Percentiles rank a stretch among this genome's conserved stretches.
Evolutionary conservation across 2,329 filamentous ascomycete genomes (phyloP).

Genomic region (Arthroderma sp.): DNA sequence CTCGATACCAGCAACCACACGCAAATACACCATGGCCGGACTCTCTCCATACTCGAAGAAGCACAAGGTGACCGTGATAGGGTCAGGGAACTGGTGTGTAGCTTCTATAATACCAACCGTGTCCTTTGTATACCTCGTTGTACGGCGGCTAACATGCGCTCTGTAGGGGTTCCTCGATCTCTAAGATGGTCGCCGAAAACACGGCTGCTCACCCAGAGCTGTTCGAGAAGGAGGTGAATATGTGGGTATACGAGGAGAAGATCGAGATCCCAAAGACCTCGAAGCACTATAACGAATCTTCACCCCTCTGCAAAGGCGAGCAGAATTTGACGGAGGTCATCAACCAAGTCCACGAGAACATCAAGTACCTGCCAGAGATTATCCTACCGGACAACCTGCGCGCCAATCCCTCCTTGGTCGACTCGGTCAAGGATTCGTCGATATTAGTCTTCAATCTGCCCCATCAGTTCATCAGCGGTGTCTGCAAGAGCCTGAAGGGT

Average conservation of each 20-base stretch:
- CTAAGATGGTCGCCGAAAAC: slow-evolving; percentile 94
- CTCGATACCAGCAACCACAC: neutral
- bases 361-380: slow-evolving; percentile 94
- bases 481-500: slow-evolving; percentile 72
- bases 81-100: slow-evolving; percentile 89
- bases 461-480: slow-evolving; percentile 75
- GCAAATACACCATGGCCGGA: slow-evolving; percentile 34
- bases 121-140: too few species aligned
- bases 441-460: slow-evolving; percentile 94
- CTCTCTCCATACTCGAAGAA: slow-evolving; percentile 50
- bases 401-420: slow-evolving; percentile 38
- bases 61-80: slow-evolving; percentile 88
- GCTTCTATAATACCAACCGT: neutral
- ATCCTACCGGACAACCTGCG: slow-evolving; percentile 59
- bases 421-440: slow-evolving; percentile 70
- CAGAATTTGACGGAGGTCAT: slow-evolving; percentile 86
- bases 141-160: neutral
- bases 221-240: slow-evolving; percentile 83
- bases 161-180: slow-evolving; percentile 81
- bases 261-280: slow-evolving; percentile 61
- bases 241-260: slow-evolving; percentile 98
- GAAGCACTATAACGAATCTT: slow-evolving; percentile 55
- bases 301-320: slow-evolving; percentile 47
- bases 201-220: slow-evolving; percentile 62
- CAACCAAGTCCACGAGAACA: slow-evolving; percentile 87